These are phyloP conservation scores for Eimeria zaria DNA, from an alignment of 169 alveolate species.

Conservation along the genomic window DNA sequence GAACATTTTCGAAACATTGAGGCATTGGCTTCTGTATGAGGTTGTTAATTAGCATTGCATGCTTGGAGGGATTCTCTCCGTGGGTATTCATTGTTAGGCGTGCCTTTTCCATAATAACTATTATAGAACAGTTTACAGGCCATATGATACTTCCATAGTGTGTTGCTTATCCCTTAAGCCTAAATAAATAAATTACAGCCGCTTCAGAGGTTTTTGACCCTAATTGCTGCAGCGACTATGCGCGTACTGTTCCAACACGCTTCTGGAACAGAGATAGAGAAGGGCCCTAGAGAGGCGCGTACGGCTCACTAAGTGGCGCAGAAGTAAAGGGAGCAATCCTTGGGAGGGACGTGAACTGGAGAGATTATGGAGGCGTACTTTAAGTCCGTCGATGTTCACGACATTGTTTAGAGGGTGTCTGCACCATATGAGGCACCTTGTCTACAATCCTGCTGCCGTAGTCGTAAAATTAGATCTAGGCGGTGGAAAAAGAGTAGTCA, in stretches of 20 bases:
- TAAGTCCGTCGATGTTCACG: background rate
- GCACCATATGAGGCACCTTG: background rate
- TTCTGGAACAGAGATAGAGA: background rate
- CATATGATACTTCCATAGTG: background rate
- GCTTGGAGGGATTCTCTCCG: background rate
- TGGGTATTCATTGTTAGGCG: background rate
- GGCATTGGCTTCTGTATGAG: background rate
- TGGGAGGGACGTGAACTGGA: too few relatives aligned
- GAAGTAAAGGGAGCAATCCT: background rate
- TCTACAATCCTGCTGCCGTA: background rate
- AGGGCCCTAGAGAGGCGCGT: background rate
- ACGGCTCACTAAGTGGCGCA: background rate
- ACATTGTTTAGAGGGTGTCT: background rate
- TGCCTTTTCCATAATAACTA: background rate
- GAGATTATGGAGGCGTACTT: background rate
- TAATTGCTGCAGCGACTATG: background rate
- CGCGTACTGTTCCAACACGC: background rate
- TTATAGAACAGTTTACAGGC: background rate
- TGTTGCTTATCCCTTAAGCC: background rate
- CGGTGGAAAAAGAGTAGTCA: background rate
- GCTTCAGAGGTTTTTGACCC: background rate
- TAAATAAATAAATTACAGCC: background rate
- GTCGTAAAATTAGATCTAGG: background rate
- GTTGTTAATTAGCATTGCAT: background rate
- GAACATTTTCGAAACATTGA: background rate